Evolutionary conservation across 257 asterid species (phyloP).

Genomic region (Solanum etuberosum): DNA sequence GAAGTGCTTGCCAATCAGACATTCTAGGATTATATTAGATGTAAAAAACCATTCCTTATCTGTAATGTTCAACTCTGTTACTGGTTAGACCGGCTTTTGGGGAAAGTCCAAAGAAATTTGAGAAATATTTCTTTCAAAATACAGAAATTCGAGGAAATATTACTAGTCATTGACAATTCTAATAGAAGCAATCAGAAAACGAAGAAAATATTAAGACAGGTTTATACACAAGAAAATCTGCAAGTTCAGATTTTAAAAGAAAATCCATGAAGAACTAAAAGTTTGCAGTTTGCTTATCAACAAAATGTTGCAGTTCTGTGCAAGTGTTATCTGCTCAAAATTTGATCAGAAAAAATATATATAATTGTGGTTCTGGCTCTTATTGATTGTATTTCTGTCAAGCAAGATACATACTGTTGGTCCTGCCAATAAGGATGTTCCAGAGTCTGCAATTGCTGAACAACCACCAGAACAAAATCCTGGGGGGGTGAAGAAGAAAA

Average conservation of each 20-base stretch:
- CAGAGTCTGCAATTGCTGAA: slow-evolving; percentile 92
- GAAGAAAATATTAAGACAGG: neutral
- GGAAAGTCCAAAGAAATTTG: neutral
- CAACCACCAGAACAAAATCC: slow-evolving; percentile 77
- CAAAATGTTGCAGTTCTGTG: neutral
- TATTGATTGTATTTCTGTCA: neutral
- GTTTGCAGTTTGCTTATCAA: neutral
- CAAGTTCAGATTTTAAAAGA: neutral
- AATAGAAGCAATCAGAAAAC: neutral
- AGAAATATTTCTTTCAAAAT: neutral
- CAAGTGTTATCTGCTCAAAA: neutral
- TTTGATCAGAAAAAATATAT: neutral
- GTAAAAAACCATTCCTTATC: neutral
- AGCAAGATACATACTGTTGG: slow-evolving; percentile 57
- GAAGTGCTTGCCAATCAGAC: neutral
- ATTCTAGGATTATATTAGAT: neutral
- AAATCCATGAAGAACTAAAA: neutral
- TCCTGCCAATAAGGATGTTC: slow-evolving; percentile 89
- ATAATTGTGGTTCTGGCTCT: neutral
- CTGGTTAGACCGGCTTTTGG: neutral
- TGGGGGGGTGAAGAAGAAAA: slow-evolving; percentile 6
- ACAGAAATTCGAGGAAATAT: neutral
- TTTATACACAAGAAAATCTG: neutral
- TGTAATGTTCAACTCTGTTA: neutral
- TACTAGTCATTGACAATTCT: neutral